A percentile compares a stretch with the other conserved stretches of the same genome.
Evolutionary conservation across 805 yeast species (phyloP).

Genomic region (Saccharomyces paradoxus): DNA sequence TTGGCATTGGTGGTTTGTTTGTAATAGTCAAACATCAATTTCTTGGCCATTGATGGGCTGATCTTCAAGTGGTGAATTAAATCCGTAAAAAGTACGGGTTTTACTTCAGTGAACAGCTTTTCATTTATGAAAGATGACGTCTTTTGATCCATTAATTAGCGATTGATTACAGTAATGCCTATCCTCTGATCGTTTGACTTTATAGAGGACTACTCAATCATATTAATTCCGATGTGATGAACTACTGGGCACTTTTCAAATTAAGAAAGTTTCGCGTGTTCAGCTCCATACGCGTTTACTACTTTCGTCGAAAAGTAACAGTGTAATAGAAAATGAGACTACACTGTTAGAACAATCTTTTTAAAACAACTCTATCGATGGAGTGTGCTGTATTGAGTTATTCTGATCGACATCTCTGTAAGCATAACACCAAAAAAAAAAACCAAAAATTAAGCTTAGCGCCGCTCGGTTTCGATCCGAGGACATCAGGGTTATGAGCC

Average conservation of each 20-base stretch:
- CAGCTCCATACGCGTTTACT: background rate
- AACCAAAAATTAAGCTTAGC: conserved; percentile 39
- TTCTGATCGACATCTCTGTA: too few relatives aligned
- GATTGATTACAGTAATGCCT: background rate
- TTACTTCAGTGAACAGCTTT: conserved; percentile 19
- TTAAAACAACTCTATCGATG: background rate
- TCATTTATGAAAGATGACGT: conserved; percentile 13
- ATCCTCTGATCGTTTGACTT: background rate
- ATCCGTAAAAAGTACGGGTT: conserved; percentile 26
- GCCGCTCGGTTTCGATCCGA: conserved; percentile 94
- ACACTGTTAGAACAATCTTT: background rate
- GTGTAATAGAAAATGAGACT: background rate
- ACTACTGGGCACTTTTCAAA: background rate
- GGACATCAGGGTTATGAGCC: conserved; percentile 99
- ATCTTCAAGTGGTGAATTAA: conserved; percentile 17
- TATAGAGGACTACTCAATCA: too few relatives aligned
- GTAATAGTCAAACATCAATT: conserved; percentile 24
- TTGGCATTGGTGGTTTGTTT: conserved; percentile 16
- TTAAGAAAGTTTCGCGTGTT: background rate
- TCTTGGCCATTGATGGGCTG: conserved; percentile 23
- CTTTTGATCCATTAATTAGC: background rate
- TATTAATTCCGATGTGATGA: background rate
- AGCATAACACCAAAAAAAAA: background rate
- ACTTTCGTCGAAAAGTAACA: background rate
- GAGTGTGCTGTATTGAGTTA: background rate